Conservation (phyloP, 306 rosid species). For the Castanopsis chinensis region DNA sequence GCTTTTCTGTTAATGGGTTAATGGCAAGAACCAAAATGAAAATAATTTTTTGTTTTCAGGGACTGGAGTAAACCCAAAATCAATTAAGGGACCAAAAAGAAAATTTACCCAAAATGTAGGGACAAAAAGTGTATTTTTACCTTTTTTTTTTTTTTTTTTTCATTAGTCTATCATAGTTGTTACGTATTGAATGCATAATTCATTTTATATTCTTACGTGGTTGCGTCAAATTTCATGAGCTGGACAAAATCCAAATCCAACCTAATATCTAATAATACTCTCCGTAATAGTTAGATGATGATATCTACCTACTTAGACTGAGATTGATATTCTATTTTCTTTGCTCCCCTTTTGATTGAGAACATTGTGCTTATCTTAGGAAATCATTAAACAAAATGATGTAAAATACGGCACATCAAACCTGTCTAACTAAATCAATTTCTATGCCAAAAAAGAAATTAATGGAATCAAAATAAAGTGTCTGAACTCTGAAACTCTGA, state of each 20-base stretch:
- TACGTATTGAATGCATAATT: too few relatives aligned
- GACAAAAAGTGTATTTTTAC: accelerated
- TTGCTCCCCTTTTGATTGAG: background rate
- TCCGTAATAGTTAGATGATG: background rate
- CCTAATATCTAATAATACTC: too few relatives aligned
- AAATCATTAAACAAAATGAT: background rate
- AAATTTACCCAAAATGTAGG: accelerated
- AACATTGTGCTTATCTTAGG: background rate
- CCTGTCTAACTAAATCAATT: too few relatives aligned
- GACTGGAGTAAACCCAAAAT: accelerated
- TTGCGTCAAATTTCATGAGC: too few relatives aligned
- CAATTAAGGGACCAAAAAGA: too few relatives aligned
- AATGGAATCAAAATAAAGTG: too few relatives aligned
- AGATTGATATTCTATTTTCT: background rate
- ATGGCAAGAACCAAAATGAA: accelerated
- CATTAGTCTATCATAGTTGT: too few relatives aligned
- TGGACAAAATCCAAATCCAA: too few relatives aligned
- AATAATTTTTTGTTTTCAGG: accelerated
- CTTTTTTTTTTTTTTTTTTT: accelerated
- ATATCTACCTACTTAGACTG: background rate
- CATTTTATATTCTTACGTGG: too few relatives aligned
- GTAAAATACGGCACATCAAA: background rate
- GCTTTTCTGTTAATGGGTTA: accelerated
- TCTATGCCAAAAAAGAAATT: too few relatives aligned
- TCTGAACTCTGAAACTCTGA: too few relatives aligned